phyloP scores from a whole-genome alignment of 441 rosid genomes.

The Erodium chrysanthum region DNA sequence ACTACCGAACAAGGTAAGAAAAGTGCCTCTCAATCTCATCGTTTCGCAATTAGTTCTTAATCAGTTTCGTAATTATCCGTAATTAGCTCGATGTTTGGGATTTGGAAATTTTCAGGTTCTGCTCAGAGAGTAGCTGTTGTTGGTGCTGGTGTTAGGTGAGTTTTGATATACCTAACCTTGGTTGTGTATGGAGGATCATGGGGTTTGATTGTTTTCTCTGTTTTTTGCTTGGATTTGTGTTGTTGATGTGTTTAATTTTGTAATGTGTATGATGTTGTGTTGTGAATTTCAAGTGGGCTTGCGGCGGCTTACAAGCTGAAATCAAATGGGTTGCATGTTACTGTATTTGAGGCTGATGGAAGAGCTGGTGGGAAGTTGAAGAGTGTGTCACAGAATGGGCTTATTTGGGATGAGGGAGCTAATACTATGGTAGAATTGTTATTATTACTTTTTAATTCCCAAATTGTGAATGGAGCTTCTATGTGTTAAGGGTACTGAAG shows the following conservation, averaged over 20 bases:
- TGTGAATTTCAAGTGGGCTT: constrained; percentile 50
- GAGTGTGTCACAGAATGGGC: constrained; percentile 47
- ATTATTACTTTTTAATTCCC: not conserved
- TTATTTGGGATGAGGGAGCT: constrained; percentile 93
- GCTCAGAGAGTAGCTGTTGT: constrained; percentile 68
- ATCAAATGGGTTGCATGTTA: constrained; percentile 60
- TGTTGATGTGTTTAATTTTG: not conserved
- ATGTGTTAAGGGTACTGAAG: constrained; percentile 8
- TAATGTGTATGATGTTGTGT: constrained; percentile 11
- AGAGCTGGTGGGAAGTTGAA: constrained; percentile 78
- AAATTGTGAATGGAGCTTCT: not conserved
- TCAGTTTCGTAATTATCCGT: not conserved
- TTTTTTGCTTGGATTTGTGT: not conserved
- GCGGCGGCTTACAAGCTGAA: constrained; percentile 87
- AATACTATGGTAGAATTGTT: constrained; percentile 59
- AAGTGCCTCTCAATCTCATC: not conserved
- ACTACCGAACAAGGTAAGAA: not conserved
- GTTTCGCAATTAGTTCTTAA: not conserved
- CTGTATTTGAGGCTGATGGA: constrained; percentile 73
- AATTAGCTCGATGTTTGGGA: constrained; percentile 1
- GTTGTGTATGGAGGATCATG: no score
- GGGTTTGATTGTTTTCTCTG: not conserved
- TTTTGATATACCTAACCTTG: not conserved
- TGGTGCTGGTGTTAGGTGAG: constrained; percentile 83
- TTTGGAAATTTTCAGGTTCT: constrained; percentile 29